A percentile compares a stretch with the other conserved stretches of the same genome.
Evolutionary conservation across 345 rosid species (phyloP).

Genomic region (Turnera subulata): DNA sequence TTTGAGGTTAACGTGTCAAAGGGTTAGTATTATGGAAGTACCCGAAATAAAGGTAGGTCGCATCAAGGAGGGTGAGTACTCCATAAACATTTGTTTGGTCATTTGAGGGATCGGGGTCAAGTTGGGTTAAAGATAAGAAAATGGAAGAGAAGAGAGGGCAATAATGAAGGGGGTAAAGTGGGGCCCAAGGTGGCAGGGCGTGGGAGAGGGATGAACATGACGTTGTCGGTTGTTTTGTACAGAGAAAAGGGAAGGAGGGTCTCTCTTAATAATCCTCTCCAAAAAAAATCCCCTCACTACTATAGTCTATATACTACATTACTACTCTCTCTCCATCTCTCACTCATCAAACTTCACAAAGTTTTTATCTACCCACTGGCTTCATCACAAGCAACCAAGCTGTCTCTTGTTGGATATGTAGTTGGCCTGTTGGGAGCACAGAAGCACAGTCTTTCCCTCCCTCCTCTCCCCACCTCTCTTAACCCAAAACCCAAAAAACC

Average conservation of each 20-base stretch:
- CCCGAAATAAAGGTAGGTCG: conserved; percentile 11
- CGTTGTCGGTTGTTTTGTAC: conserved; percentile 86
- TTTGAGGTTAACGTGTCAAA: neutral
- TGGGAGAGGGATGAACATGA: conserved; percentile 96
- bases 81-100: conserved; percentile 25
- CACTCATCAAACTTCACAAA: neutral
- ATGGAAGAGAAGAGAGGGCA: conserved; percentile 26
- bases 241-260: neutral
- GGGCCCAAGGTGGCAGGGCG: conserved; percentile 82
- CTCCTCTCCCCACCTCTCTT: neutral
- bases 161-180: conserved; percentile 54
- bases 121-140: conserved; percentile 26
- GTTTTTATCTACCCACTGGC: conserved; percentile 46
- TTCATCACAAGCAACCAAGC: conserved; percentile 87
- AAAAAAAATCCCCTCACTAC: neutral
- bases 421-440: conserved; percentile 69
- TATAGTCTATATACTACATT: neutral
- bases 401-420: conserved; percentile 78
- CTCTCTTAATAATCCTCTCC: neutral
- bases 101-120: conserved; percentile 19
- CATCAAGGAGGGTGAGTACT: conserved; percentile 17
- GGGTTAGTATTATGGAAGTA: neutral
- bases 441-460: no score
- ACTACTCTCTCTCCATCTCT: conserved; percentile 18
- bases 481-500: conserved; percentile 1